These are phyloP conservation scores for Solanum paucissectum DNA, from an alignment of 257 asterid species.

Conservation along the genomic window DNA sequence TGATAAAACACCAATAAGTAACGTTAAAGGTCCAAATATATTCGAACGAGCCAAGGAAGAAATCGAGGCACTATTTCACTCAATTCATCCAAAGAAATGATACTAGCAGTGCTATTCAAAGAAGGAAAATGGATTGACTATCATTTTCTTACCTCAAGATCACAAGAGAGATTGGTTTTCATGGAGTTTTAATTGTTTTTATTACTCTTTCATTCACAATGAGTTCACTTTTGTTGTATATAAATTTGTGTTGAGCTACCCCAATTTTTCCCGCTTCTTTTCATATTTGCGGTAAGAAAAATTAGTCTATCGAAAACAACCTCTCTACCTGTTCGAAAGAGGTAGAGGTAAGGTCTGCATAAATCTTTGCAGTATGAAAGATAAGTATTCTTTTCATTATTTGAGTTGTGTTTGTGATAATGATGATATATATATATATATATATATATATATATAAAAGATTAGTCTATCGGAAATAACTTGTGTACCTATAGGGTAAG, in stretches of 20 bases:
- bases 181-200: neutral
- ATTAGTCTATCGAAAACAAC: neutral
- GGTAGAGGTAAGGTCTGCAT: neutral
- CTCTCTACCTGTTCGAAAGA: neutral
- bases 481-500: neutral
- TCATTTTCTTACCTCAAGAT: neutral
- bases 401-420: too few species aligned
- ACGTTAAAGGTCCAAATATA: constrained; percentile 62
- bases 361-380: neutral
- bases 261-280: neutral
- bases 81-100: constrained; percentile 45
- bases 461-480: neutral
- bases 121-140: constrained; percentile 24
- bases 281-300: neutral
- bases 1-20: constrained; percentile 36
- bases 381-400: too few species aligned
- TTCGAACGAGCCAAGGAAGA: constrained; percentile 90
- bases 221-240: neutral
- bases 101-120: neutral
- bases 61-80: constrained; percentile 49
- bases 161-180: neutral
- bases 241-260: neutral
- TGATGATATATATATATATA: too few species aligned
- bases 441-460: neutral
- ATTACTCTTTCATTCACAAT: neutral